Conservation (phyloP, 148 eudicot genomes). For the Pharnaceum exiguum region DNA sequence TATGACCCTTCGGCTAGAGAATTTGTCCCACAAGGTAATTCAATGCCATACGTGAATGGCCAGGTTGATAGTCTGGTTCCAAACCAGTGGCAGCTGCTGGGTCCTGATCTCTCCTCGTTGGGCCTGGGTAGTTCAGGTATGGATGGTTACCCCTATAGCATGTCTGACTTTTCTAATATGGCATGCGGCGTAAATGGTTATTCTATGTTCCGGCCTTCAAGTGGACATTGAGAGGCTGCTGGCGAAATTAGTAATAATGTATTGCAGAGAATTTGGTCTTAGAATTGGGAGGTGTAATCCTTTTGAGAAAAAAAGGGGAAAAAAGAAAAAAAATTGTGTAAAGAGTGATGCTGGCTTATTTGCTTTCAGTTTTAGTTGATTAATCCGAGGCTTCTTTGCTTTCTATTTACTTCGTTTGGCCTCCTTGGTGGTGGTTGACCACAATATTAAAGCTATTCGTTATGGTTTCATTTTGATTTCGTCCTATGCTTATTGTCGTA, state of each 20-base stretch:
- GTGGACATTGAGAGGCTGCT: slow-evolving; percentile 45
- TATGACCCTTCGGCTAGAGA: slow-evolving; percentile 47
- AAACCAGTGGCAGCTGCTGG: slow-evolving; percentile 59
- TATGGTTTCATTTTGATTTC: not conserved
- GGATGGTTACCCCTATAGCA: slow-evolving; percentile 57
- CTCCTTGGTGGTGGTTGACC: not conserved
- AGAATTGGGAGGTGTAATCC: slow-evolving; percentile 24
- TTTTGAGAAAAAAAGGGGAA: slow-evolving; percentile 13
- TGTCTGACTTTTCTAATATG: slow-evolving; percentile 59
- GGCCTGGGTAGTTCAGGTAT: slow-evolving; percentile 37
- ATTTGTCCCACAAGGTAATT: slow-evolving; percentile 41
- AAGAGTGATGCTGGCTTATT: slow-evolving; percentile 32
- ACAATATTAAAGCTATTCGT: slow-evolving; percentile 3
- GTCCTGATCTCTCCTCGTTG: slow-evolving; percentile 42
- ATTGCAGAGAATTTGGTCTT: slow-evolving; percentile 16
- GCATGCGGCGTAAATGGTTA: slow-evolving; percentile 60
- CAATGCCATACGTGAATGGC: slow-evolving; percentile 52
- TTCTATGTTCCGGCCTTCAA: slow-evolving; percentile 66
- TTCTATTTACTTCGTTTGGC: slow-evolving; percentile 4
- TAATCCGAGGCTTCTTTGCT: slow-evolving; percentile 21
- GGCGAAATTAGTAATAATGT: slow-evolving; percentile 25
- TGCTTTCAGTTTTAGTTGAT: slow-evolving; percentile 11
- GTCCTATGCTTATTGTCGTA: too few species aligned
- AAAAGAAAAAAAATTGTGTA: slow-evolving; percentile 27
- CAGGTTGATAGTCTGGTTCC: slow-evolving; percentile 46